Percentiles rank a stretch among this genome's conserved stretches.
phyloP scores from a whole-genome alignment of 768 basidiomycete genomes.

The Nidularia pulvinata region DNA sequence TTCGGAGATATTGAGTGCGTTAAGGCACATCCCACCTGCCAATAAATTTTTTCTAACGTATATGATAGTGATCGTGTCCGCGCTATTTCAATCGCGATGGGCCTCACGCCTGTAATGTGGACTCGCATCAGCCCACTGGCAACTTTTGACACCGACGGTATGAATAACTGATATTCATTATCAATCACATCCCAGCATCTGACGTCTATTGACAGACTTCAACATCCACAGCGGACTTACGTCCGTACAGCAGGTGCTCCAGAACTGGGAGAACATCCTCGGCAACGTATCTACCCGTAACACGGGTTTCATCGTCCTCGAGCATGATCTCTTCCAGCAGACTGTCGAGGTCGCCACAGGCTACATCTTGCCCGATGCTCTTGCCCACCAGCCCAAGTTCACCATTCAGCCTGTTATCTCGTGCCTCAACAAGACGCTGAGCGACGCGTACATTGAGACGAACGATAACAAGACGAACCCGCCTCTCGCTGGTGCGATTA shows the following conservation, averaged over 20 bases:
- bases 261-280: constrained; percentile 77
- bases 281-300: constrained; percentile 52
- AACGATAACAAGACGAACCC: constrained; percentile 71
- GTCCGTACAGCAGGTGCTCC: constrained; percentile 56
- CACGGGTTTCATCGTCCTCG: constrained; percentile 88
- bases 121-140: constrained; percentile 58
- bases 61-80: constrained; percentile 72
- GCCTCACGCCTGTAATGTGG: constrained; percentile 84
- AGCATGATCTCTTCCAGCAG: constrained; percentile 86
- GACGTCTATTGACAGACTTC: constrained; percentile 52
- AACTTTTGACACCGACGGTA: constrained; percentile 75
- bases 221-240: constrained; percentile 70
- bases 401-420: constrained; percentile 69
- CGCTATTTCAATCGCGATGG: constrained; percentile 82
- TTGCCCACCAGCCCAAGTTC: constrained; percentile 64
- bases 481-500: constrained; percentile 19
- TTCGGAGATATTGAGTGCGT: constrained; percentile 78
- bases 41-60: neutral
- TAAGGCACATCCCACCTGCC: neutral
- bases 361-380: constrained; percentile 82
- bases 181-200: neutral
- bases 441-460: constrained; percentile 82
- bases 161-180: constrained; percentile 7
- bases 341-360: constrained; percentile 84
- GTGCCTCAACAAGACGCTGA: constrained; percentile 59